Conservation (phyloP, 768 basidiomycete genomes). For the Tephrocybe sp. region DNA sequence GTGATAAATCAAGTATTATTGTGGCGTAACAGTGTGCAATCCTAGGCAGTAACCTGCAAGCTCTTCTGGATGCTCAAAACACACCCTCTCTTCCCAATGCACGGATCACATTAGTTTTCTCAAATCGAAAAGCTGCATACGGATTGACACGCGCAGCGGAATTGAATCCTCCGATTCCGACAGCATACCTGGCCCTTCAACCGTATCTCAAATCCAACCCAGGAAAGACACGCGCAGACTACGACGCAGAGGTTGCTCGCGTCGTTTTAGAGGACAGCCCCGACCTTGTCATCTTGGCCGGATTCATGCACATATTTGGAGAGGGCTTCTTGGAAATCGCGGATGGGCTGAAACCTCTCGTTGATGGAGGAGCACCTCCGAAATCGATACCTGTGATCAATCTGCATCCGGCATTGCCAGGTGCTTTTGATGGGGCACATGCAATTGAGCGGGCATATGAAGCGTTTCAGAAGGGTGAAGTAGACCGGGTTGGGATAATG, state of each 20-base stretch:
- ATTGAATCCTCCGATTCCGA: constrained; percentile 76
- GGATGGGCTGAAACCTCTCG: constrained; percentile 37
- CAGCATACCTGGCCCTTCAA: constrained; percentile 80
- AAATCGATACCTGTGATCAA: constrained; percentile 83
- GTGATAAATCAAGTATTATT: neutral
- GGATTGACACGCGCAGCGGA: constrained; percentile 80
- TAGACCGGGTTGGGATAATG: constrained; percentile 82
- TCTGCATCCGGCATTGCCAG: constrained; percentile 93
- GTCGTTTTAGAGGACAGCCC: constrained; percentile 64
- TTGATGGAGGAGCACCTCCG: constrained; percentile 33
- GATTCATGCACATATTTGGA: constrained; percentile 97
- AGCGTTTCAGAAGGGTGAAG: constrained; percentile 83
- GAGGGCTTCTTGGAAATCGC: constrained; percentile 76
- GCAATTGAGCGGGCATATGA: constrained; percentile 89
- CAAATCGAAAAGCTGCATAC: constrained; percentile 89
- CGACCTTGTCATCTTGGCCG: constrained; percentile 91
- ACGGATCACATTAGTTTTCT: constrained; percentile 78
- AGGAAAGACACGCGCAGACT: constrained; percentile 75
- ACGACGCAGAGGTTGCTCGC: constrained; percentile 79
- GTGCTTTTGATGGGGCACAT: constrained; percentile 94
- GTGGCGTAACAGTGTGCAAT: neutral
- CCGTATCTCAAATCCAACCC: constrained; percentile 77
- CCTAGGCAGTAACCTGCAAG: constrained; percentile 93
- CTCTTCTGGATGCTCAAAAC: constrained; percentile 85
- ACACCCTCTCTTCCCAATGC: constrained; percentile 73